These are phyloP conservation scores for Pyrenochaeta sp. DNA, from an alignment of 2,329 filamentous ascomycete genomes.

Conservation along the genomic window DNA sequence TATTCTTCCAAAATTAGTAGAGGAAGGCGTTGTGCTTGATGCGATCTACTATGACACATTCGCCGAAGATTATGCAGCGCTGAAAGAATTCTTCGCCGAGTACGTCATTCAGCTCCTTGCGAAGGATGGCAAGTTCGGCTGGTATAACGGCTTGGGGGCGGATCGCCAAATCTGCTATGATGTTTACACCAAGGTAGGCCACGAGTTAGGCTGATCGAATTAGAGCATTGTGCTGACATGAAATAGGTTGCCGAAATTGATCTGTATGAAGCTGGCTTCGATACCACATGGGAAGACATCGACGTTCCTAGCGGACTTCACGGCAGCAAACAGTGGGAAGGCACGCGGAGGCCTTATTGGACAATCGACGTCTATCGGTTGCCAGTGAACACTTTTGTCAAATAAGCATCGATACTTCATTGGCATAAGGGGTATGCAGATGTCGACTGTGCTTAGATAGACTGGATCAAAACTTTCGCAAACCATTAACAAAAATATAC, in stretches of 20 bases:
- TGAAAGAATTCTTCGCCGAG: conserved; percentile 48
- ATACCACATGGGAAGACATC: conserved; percentile 47
- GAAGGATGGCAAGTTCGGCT: conserved; percentile 44
- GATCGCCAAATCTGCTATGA: conserved; percentile 51
- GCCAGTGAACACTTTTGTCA: conserved; percentile 46
- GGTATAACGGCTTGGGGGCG: conserved; percentile 49
- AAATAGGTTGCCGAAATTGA: conserved; percentile 45
- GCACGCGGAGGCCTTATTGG: conserved; percentile 46
- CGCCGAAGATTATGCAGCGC: conserved; percentile 46
- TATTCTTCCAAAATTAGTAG: conserved; percentile 71
- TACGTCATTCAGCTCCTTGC: conserved; percentile 46
- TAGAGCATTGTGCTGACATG: conserved; percentile 8
- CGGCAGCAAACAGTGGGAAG: conserved; percentile 45
- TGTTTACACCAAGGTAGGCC: conserved; percentile 47
- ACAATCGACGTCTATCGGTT: conserved; percentile 47
- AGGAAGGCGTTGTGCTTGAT: conserved; percentile 75
- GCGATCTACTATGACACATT: conserved; percentile 62
- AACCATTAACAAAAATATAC: no score
- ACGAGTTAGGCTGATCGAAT: neutral
- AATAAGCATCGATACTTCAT: no score
- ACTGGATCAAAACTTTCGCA: no score
- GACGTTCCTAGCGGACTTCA: conserved; percentile 41
- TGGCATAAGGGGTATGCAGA: no score
- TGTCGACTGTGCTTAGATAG: no score
- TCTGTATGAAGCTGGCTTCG: conserved; percentile 45